Evolutionary conservation across 2,329 filamentous ascomycete genomes (phyloP), one percentile per base, ranked within the genome.

Genomic region (Paraphaeosphaeria minitans): DNA sequence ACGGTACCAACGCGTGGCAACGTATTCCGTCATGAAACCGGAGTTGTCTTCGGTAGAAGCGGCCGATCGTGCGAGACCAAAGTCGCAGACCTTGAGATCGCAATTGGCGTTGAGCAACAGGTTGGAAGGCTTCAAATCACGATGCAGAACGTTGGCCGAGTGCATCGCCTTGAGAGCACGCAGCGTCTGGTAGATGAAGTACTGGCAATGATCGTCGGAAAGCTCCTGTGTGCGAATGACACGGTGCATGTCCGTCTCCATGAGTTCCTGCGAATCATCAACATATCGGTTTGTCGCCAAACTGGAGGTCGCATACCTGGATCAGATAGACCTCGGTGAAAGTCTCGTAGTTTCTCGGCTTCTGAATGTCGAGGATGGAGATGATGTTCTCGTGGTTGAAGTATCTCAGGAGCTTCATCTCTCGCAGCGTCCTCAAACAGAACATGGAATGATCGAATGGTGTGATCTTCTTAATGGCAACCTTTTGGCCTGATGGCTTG

Each of bases 11-110:
- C 95, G 89, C 48, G 95, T 99, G 53, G 95, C 95, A 57, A 99
- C 95, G 77, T 99, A 99, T 96, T 99, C 95, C 16, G 95, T 99
- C 95, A 99, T 99, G 86, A 99, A 99, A 22, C 95, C 95, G n/a
- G 94, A 97, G 81, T 99, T 99, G 79, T 99, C 95, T 75, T 99
- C 95, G 68, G 96, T 96, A 10, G 94, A 97, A 9, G 95, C 95
- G 13, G 95, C 95, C 10, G 94, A 98, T 73, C 93, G 89, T 50
- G 95, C 95, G 57, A 99, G 87, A 75, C 95, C 95, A 74, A 99
- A 99, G 78, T 99, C 95, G 81, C 95, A 99, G 68, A 99, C 95
- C 81, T 99, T 99, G 68, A 99, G 84, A 81, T 99, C 95, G 80
- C 95, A 99, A 80, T 99, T 99, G 73, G 95, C 95, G 76, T 99